Evolutionary conservation across 2,329 filamentous ascomycete genomes (phyloP), one percentile per base, ranked within the genome.

Genomic region (Aspergillus phoenicis): DNA sequence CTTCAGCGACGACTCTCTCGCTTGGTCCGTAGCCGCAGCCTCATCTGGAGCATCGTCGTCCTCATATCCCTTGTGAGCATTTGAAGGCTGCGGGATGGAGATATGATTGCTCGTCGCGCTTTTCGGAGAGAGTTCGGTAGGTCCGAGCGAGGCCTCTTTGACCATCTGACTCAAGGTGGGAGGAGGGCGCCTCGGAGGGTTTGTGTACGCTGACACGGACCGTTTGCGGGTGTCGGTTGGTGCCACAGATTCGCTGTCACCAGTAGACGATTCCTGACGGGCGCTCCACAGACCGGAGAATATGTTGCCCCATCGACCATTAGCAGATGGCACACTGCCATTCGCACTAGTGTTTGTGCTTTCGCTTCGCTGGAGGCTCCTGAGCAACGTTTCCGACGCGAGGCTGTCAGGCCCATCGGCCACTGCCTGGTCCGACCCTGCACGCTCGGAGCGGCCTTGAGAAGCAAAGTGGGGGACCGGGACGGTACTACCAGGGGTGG

Each of bases 261-360:
- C 79, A 8, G 77, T 78, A 7, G 82, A 80, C 2, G 82, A 82
- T 49, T 78, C 79, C 52, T 81, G 79, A 15, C 78, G 80, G 38
- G 78, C 75, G 64, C 76, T 81, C 85, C 85, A 87, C 60, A 87
- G 79, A 2, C 80, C 80, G 60, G 82, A 85, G 66, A 85, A 81
- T 51, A 87, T 74, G 36, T 80, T 84, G 20, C 83, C 83, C 85
- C 84, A 87, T 36, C 81, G 81, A 59, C 81, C 83, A 53, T 71
- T 69, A 4, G 78, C 74, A 33, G 78, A 78, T 20, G 81, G 81
- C 22, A 82, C 76, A 56, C 78, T 81, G 60, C 78, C 81, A 52
- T 77, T 73, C 52, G 77, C 77, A 62, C 78, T 81, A 10, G 75
- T 70, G 41, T 78, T 76, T 7, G 81, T 82, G 57, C 79, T 85